These are phyloP conservation scores for Chaetomium strumarium DNA, from an alignment of 2,329 filamentous ascomycete genomes.

Conservation along the genomic window DNA sequence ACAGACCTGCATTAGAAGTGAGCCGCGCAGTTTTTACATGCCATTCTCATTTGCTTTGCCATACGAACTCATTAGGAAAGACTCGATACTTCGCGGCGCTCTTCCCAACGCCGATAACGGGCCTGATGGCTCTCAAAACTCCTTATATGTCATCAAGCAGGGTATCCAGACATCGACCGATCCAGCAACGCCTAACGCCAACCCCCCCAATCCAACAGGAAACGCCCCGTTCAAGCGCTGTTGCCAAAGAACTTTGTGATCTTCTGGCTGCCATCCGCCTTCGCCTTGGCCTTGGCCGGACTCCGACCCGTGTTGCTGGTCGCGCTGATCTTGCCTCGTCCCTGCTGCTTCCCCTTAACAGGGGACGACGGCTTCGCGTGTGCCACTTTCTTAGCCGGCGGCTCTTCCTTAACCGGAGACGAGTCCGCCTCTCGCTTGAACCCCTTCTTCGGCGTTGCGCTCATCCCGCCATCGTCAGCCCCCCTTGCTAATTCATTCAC, in stretches of 20 bases:
- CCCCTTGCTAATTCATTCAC: slow-evolving; percentile 19
- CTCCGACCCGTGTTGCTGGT: slow-evolving; percentile 40
- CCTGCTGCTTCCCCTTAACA: slow-evolving; percentile 16
- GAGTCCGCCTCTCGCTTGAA: slow-evolving; percentile 20
- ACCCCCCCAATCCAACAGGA: not conserved
- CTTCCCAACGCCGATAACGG: not conserved
- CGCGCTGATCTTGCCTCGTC: slow-evolving; percentile 20
- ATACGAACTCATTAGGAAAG: too few relatives aligned
- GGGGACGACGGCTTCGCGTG: slow-evolving; percentile 12
- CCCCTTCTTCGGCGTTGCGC: slow-evolving; percentile 8
- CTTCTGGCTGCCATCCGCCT: slow-evolving; percentile 37
- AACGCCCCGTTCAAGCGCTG: slow-evolving; percentile 30
- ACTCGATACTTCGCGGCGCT: not conserved
- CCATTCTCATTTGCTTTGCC: too few relatives aligned
- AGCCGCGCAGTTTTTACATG: not conserved
- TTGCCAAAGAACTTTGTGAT: slow-evolving; percentile 44
- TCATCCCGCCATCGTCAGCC: slow-evolving; percentile 26
- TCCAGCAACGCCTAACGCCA: not conserved
- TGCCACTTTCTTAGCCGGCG: slow-evolving; percentile 23
- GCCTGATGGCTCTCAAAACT: too few relatives aligned
- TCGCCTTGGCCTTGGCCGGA: slow-evolving; percentile 24
- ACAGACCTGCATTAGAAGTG: too few relatives aligned
- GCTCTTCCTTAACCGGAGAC: slow-evolving; percentile 17
- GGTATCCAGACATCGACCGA: not conserved
- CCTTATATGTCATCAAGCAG: too few relatives aligned